Evolutionary conservation across 2,329 filamentous ascomycete genomes (phyloP).

Genomic region (Ascochyta rabiei): DNA sequence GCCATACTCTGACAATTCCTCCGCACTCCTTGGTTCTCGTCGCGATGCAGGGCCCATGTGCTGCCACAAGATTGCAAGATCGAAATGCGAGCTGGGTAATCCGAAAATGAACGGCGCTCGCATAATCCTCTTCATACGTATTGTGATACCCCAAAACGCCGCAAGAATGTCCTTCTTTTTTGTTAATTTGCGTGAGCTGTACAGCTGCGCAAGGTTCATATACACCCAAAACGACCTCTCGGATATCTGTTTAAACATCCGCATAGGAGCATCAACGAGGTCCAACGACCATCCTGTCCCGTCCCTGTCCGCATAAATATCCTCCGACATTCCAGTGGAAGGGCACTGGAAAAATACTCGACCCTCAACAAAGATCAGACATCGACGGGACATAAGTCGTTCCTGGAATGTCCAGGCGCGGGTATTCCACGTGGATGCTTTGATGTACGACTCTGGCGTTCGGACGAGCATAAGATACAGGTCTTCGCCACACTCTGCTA

Average conservation of each 20-base stretch:
- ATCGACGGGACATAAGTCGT: conserved; percentile 9
- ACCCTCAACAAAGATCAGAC: conserved; percentile 9
- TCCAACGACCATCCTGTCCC: conserved; percentile 8
- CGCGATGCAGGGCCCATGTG: too few relatives aligned
- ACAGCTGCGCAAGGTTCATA: background rate
- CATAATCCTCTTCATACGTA: background rate
- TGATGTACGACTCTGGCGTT: background rate
- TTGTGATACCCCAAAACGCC: background rate
- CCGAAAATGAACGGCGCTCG: too few relatives aligned
- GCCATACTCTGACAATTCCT: too few relatives aligned
- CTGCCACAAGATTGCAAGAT: background rate
- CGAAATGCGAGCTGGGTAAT: background rate
- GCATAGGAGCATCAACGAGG: conserved; percentile 1
- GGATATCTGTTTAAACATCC: background rate
- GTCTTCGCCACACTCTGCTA: background rate
- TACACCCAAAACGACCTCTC: background rate
- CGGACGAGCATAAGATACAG: background rate
- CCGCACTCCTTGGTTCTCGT: too few relatives aligned
- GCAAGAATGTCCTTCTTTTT: background rate
- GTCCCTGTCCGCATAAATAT: conserved; percentile 3
- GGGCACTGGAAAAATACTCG: conserved; percentile 19
- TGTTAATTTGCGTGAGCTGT: background rate
- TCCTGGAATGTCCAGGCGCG: conserved; percentile 27
- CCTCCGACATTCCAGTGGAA: conserved; percentile 11
- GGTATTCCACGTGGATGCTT: conserved; percentile 8